Percentiles rank a stretch among this genome's conserved stretches.
Conservation (phyloP, 495 filamentous ascomycete species). For the Trypethelium eluteriae region DNA sequence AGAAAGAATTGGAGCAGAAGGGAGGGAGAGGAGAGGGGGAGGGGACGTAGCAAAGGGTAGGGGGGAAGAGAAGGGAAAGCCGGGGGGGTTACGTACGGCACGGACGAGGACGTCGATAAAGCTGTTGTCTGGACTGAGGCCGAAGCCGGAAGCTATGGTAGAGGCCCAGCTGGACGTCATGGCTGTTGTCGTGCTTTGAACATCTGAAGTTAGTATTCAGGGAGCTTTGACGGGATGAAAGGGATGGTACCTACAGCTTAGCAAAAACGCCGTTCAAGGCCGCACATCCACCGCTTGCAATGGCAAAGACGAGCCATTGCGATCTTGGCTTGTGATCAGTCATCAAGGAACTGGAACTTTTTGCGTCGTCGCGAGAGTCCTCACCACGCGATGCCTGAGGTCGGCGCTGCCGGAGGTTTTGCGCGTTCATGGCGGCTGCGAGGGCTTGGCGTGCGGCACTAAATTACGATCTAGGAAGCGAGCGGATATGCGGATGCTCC, state of each 20-base stretch:
- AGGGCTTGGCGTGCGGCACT: no score
- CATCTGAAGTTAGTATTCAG: constrained; percentile 13
- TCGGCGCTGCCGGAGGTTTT: constrained; percentile 7
- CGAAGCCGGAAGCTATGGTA: constrained; percentile 54
- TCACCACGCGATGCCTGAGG: not conserved
- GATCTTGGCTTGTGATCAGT: not conserved
- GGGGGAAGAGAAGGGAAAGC: not conserved
- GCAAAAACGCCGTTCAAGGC: constrained; percentile 94
- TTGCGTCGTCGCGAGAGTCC: not conserved
- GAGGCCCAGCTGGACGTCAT: constrained; percentile 65
- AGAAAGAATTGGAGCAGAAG: not conserved
- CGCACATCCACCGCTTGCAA: constrained; percentile 82
- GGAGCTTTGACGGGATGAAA: not conserved
- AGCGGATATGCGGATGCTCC: not conserved
- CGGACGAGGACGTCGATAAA: constrained; percentile 59
- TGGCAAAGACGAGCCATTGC: constrained; percentile 71
- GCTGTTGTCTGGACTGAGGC: constrained; percentile 43
- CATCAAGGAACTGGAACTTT: not conserved
- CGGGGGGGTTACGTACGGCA: constrained; percentile 47
- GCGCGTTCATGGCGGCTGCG: not conserved
- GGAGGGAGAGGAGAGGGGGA: not conserved
- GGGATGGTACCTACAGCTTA: constrained; percentile 60
- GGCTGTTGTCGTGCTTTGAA: constrained; percentile 68
- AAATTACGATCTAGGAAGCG: not conserved
- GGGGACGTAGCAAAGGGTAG: not conserved